A percentile compares a stretch with the other conserved stretches of the same genome.
Evolutionary conservation across 2,329 filamentous ascomycete species (phyloP).

Genomic region (Neocatenulostroma microsporum): DNA sequence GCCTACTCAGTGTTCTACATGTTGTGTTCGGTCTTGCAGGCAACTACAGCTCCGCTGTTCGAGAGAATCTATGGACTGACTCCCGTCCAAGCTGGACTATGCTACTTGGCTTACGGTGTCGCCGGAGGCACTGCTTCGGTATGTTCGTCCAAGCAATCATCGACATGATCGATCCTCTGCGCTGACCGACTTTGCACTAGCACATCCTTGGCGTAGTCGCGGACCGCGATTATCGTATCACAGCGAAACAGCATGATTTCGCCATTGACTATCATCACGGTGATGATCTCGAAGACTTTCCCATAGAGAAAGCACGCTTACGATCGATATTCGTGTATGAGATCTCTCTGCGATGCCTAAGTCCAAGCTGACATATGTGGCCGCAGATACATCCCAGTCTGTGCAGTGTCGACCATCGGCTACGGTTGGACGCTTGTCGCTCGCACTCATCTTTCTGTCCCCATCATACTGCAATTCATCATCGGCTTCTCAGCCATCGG

Average conservation of each 20-base stretch:
- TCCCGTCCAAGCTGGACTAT: conserved; percentile 17
- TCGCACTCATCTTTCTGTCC: conserved; percentile 32
- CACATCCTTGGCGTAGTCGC: conserved; percentile 48
- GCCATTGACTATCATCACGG: conserved; percentile 52
- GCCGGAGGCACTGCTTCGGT: no score
- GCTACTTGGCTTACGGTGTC: conserved; percentile 28
- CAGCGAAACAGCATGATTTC: conserved; percentile 54
- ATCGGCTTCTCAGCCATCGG: conserved; percentile 51
- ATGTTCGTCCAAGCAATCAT: no score
- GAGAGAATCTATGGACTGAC: conserved; percentile 29
- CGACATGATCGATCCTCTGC: no score
- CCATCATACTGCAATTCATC: conserved; percentile 43
- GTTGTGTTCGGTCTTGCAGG: no score
- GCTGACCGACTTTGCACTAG: conserved; percentile 29
- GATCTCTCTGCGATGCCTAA: conserved; percentile 26
- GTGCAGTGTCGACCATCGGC: conserved; percentile 27
- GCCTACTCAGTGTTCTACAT: conserved; percentile 42
- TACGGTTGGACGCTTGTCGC: conserved; percentile 38
- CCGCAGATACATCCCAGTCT: no score
- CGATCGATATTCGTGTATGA: conserved; percentile 31
- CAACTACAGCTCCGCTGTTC: conserved; percentile 38
- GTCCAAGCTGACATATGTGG: no score
- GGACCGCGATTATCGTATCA: conserved; percentile 65
- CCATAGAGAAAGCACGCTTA: conserved; percentile 40
- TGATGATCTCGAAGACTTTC: conserved; percentile 43